Evolutionary conservation across 2,329 filamentous ascomycete genomes (phyloP), one percentile per base, ranked within the genome.

Genomic region (Colletotrichum sp.): DNA sequence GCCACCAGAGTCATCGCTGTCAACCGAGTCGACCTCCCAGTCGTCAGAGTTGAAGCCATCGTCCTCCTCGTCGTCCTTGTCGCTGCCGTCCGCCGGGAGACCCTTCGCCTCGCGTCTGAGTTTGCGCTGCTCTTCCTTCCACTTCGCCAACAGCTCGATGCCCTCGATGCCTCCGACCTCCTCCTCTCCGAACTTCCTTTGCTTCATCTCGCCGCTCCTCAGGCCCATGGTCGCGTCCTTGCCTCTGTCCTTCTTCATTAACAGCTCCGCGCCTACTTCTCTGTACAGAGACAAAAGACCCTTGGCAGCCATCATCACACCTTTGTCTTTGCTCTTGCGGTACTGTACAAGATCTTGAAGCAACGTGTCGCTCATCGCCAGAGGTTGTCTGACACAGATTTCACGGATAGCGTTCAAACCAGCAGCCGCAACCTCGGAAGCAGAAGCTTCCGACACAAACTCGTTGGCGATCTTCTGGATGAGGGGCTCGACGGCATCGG

Each of bases 271-370:
- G 43, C 94, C 96, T 16, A 98, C 94, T 81, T 98, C 96, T 79
- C 97, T 90, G 87, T 98, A 99, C 7, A 99, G 89, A 28, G 95
- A 95, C 56, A 99, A 88, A 8, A 99, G 88, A 77, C 97, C 96
- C 83, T 97, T 96, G 16, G 96, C 96, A 9, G 97, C 97, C 97
- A 99, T 98, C 91, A 98, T 96, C n/a, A 97, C 95, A 75, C 96
- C 96, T 88, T 98, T 99, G 82, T 99, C 97, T 83, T 99, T 99
- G 82, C 95, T 98, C 88, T 97, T 98, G 76, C 95, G 92, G 86
- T 99, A 98, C 87, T 97, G 94, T 12, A 98, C 96, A 68, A 99
- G 86, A 87, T 99, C 97, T 83, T 99, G 96, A 34, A 99, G 87
- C n/a, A 99, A 86, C 0, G 96, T 98, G 78, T 98, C 96, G 67